Base-by-base conservation (phyloP, 2,329 filamentous ascomycete genomes). In the Phyllosticta capitalensis region DNA sequence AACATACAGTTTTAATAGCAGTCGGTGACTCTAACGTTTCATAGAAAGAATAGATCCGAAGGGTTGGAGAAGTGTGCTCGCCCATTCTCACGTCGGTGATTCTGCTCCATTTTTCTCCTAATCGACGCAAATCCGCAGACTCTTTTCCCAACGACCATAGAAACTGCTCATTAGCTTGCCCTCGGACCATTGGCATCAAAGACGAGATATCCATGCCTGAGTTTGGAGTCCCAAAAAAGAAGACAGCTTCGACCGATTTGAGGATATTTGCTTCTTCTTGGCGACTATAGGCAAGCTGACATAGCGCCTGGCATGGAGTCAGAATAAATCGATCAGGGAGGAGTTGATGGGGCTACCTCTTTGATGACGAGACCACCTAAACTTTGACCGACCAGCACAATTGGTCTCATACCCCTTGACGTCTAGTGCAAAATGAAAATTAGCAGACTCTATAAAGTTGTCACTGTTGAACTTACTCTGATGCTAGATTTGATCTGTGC, bases 331-430 rank as follows among this genome's bases (percentile, higher is more conserved):
- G 26, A n/a, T n/a, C 20, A 7, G 17, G 20, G 20, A 1, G 2
- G 1, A 2, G n/a, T 6, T 12, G 4, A 9, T 6, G 6, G 22
- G n/a, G 20, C 38, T 5, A 58, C 56, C n/a, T 58, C 20, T 49
- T 58, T 58, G 14, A 58, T 49, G 19, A 58, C 14, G 26, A 58
- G 56, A 10, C 56, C 51, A 3, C 56, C 51, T 9, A 58, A n/a
- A 14, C 30, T 58, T 21, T 58, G 56, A 3, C 50, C 50, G 19
- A 58, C 3, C 9, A 54, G 52, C 19, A 54, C 10, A 9, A 58
- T 2, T 2, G 50, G 22, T 6, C 22, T 56, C 1, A n/a, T n/a
- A n/a, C n/a, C n/a, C n/a, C n/a, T n/a, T n/a, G n/a, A n/a, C n/a
- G n/a, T n/a, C n/a, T n/a, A n/a, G n/a, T n/a, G n/a, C n/a, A n/a